These are phyloP conservation scores for Coemansia pectinata DNA, from an alignment of 192 early-diverging fungal genomes.

Conservation along the genomic window DNA sequence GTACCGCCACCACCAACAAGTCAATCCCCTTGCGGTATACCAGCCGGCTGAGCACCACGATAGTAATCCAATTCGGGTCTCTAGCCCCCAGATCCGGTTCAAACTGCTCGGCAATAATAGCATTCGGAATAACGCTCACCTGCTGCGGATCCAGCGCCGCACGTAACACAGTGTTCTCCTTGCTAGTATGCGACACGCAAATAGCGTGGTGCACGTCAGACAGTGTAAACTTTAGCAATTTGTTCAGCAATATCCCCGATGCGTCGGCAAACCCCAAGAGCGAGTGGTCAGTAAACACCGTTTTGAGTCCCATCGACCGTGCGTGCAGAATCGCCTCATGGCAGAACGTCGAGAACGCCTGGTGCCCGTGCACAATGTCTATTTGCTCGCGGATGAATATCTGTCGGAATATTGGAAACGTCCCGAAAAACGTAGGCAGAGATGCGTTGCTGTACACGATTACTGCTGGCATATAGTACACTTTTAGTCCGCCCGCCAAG, in stretches of 20 bases:
- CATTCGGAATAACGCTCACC: conserved; percentile 97
- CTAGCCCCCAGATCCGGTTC: conserved; percentile 71
- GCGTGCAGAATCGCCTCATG: conserved; percentile 96
- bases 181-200: conserved; percentile 98
- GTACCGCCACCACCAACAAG: conserved; percentile 88
- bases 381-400: conserved; percentile 91
- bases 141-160: conserved; percentile 85
- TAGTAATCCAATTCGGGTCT: conserved; percentile 81
- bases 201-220: conserved; percentile 98
- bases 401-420: conserved; percentile 90
- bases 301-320: conserved; percentile 90
- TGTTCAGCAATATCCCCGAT: conserved; percentile 91
- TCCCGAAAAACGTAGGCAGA: conserved; percentile 86
- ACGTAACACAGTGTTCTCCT: conserved; percentile 97
- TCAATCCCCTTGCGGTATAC: conserved; percentile 97
- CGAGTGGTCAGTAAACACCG: conserved; percentile 97
- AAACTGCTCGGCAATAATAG: conserved; percentile 92
- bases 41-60: conserved; percentile 89
- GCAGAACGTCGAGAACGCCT: conserved; percentile 91
- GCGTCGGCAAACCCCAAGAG: conserved; percentile 96
- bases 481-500: conserved; percentile 89
- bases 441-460: conserved; percentile 85
- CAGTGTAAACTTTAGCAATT: conserved; percentile 94
- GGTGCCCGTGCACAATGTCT: conserved; percentile 95
- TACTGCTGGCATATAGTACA: conserved; percentile 89